Base-by-base conservation (phyloP, 805 yeast genomes). In the Teunomyces atbi region DNA sequence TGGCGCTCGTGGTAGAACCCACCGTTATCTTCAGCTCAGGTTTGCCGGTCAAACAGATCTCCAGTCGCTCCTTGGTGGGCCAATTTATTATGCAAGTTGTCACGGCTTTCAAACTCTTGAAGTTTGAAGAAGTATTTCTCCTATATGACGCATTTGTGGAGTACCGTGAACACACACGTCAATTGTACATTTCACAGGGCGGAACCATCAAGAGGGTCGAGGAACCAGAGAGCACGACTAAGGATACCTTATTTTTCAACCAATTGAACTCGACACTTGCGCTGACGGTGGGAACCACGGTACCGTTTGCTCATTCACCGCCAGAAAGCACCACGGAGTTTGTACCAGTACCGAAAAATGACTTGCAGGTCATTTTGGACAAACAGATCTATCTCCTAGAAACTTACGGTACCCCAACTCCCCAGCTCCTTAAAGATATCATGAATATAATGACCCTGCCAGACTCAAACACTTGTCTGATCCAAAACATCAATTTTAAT, bases 361-460 rank as follows among this genome's bases (percentile, higher is more conserved):
- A 81, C 55, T 53, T 83, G 11, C 69, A 76, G 7, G 65, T 67
- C 11, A 59, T 83, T 43, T 60, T 83, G 16, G 77, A 78, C 35
- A 71, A 74, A 37, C 87, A 83, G 49, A 77, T 83, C 3, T 66
- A 69, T 20, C 61, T 77, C 5, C 57, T 82, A 18, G 86, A 83
- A 52, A 60, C 71, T 0, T 72, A 66, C 51, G 83, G 86, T 1
- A 69, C 79, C 0, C 68, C 77, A 1, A 71, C 81, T 0, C 80
- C 84, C 0, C 61, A 66, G 7, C 57, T 68, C 8, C 60, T 83
- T 16, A 66, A 64, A 45, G 57, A 62, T 3, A 68, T 79, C 1
- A 64, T 83, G 56, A 53, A 50, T 8, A 48, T 71, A 6, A 74
- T 82, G 77, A 70, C 82, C 1, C 72, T 74, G 13, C 64, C 65